Base-by-base conservation (phyloP, 2,329 filamentous ascomycete species). In the Aspergillus brunneoviolaceus region DNA sequence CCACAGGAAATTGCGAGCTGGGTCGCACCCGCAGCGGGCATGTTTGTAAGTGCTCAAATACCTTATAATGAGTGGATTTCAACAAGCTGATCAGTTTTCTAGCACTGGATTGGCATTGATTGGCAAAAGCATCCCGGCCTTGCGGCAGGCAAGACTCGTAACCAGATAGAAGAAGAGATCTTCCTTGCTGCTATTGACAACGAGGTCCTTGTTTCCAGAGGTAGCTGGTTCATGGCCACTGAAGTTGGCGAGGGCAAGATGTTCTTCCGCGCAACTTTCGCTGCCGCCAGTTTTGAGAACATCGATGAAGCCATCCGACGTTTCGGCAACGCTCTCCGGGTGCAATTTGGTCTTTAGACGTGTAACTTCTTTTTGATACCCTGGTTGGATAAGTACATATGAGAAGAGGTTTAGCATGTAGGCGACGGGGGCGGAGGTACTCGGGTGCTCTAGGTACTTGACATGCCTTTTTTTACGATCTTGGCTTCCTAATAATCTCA, bases 261-360 rank as follows among this genome's bases (percentile, higher is more conserved):
- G 76, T 97, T 91, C 79, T 96, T 98, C 82, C 85, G 95, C 55
- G 87, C 91, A 4, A 99, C 94, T 0, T 99, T 90, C 79, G 93
- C 94, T 0, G 88, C 92, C 42, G 92, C 92, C 2, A 87, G 85
- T 12, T 82, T 84, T 14, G 84, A 87, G 57, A 85, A 87, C 66
- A 92, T 94, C 82, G 81, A 81, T 2, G 84, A 87, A 69, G 90
- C 90, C 1, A 91, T 92, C 59, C 81, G 82, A 63, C 81, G 94
- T 60, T 89, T 99, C 67, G 92, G 91, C 0, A 82, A 84, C 59
- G 90, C 92, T 7, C 80, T 98, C 47, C 84, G 85, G 65, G 83
- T 80, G 60, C 80, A 82, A 61, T 90, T 89, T 73, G 77, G 77
- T 55, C 60, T 86, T 61, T 75, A 72, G 62, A 52, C 16, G 16